These are phyloP conservation scores for Vicia faba DNA, from an alignment of 306 rosid genomes.

Conservation along the genomic window DNA sequence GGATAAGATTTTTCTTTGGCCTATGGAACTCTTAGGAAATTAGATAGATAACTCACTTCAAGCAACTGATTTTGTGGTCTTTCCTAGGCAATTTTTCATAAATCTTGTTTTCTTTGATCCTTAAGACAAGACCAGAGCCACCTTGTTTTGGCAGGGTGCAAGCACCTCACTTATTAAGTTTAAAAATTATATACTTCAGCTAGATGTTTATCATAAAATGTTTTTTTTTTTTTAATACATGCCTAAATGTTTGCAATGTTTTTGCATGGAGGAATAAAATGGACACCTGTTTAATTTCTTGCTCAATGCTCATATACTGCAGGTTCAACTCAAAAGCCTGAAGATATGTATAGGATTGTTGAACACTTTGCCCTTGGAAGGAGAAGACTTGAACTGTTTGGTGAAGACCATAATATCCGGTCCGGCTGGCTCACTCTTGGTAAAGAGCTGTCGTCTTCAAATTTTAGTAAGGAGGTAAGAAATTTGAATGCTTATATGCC, in stretches of 20 bases:
- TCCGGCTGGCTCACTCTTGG: constrained; percentile 95
- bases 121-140: background rate
- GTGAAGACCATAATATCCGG: constrained; percentile 97
- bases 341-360: constrained; percentile 95
- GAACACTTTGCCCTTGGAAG: constrained; percentile 99
- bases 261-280: constrained; percentile 31
- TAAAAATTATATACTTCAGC: background rate
- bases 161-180: constrained; percentile 2
- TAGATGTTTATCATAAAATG: constrained; percentile 17
- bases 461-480: constrained; percentile 80
- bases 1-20: too few species aligned
- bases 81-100: background rate
- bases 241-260: constrained; percentile 3
- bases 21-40: constrained; percentile 18
- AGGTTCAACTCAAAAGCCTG: constrained; percentile 99
- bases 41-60: background rate
- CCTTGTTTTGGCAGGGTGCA: constrained; percentile 28
- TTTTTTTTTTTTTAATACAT: background rate
- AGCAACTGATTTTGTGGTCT: background rate
- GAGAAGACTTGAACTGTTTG: constrained; percentile 94
- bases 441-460: constrained; percentile 78
- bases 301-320: constrained; percentile 37
- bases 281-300: constrained; percentile 7
- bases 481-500: constrained; percentile 14
- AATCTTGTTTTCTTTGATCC: constrained; percentile 12